Base-by-base conservation (phyloP, 2,329 filamentous ascomycete species). In the Tothia fuscella region DNA sequence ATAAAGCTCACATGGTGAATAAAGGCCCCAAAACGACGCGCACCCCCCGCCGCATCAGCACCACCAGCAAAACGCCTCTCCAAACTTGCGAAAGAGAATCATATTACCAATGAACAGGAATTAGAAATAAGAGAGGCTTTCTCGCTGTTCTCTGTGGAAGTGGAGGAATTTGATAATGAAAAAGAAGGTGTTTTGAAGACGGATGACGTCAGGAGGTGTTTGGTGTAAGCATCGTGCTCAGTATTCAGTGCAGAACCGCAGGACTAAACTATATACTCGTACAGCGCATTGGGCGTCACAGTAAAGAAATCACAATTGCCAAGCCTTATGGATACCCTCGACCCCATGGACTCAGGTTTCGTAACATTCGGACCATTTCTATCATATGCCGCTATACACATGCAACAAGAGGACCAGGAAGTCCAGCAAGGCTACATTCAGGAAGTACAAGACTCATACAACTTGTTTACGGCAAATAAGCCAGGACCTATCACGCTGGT, bases 51-150 rank as follows among this genome's bases (percentile, higher is more conserved):
- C 17, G 16, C 42, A 7, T 13, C 19, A 17, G 7, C 43, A 13
- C 29, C 39, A 7, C 39, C 38, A 3, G 30, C 35, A 33, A 16
- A 38, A n/a, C 40, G 82, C 48, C 78, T 77, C 54, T 93, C 88
- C 45, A 93, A 87, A 60, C 83, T 95, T 52, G 89, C 89, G 22
- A 89, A 88, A 64, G 86, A 94, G 56, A 79, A 95, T 71, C 80
- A 87, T 59, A 77, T 96, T 55, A 80, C 77, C 12, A 81, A 79
- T 30, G 76, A 81, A 49, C 82, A 95, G 63, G 89, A 96, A 64
- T 72, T 74, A 51, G 87, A 95, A 64, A 94, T 98, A 56, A 79
- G 77, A 53, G 88, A 95, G 61, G 88, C 88, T 12, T 96, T 91
- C 60, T 70, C 74, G 17, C 72, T 96, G 6, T 98, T 96, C 59